Base-by-base conservation (phyloP, 768 basidiomycete species). In the Pleurotus djamor region DNA sequence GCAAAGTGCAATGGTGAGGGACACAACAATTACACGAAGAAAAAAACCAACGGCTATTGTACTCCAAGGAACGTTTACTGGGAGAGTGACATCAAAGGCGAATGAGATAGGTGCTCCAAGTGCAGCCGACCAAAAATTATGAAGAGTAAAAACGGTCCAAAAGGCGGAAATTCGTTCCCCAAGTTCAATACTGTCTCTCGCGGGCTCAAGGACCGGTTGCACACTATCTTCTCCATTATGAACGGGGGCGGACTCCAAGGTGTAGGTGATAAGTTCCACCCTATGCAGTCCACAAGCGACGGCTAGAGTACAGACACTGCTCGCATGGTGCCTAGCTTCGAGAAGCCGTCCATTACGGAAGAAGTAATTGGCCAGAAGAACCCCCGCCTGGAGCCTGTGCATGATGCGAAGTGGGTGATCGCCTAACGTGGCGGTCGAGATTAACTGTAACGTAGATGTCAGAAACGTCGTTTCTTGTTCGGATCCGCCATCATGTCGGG, bases 61-160 rank as follows among this genome's bases (percentile, higher is more conserved):
- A 10, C 80, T 79, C 82, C 82, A 83, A 5, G 82, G 82, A 0
- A 79, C 76, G 62, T 83, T 80, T 14, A 81, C 74, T 59, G 75
- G 75, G 63, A 78, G 77, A n/a, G 76, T 74, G 3, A 81, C 75
- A 61, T 84, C 83, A 59, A 83, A 76, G n/a, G 77, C 72, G 17
- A 56, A 34, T 2, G 54, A 56, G 16, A 56, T 44, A 12, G 54
- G 54, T 8, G 36, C 28, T 28, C 54, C 41, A 44, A 56, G 41
- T 17, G 41, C 16, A 9, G 59, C 54, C n/a, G 61, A 59, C 61
- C 64, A 64, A 47, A 63, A 52, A 37, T 63, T 64, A 55, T 58
- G 61, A 41, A 67, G 62, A 14, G 59, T 41, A 12, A 63, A 48
- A 4, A 66, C 65, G 13, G 59, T 54, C 67, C 67, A 67, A 49